Conservation (phyloP, 441 rosid species). For the Brassica balearica region DNA sequence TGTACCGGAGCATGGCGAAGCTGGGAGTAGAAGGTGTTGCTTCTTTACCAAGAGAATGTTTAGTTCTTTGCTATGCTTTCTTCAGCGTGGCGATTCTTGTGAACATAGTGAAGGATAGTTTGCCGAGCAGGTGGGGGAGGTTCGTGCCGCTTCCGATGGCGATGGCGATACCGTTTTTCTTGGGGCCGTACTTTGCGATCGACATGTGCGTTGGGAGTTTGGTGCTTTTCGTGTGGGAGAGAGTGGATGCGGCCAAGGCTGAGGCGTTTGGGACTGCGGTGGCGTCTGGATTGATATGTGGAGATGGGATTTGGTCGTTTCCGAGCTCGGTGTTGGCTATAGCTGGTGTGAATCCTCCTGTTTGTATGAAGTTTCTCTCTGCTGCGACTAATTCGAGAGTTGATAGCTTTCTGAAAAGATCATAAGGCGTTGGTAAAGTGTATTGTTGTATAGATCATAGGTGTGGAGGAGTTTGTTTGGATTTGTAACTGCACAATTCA, state of each 20-base stretch:
- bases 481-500: constrained; percentile 7
- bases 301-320: constrained; percentile 90
- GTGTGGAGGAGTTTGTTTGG: constrained; percentile 4
- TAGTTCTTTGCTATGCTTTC: constrained; percentile 69
- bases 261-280: constrained; percentile 84
- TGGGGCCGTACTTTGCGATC: constrained; percentile 83
- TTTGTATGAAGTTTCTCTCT: constrained; percentile 92
- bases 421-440: not conserved
- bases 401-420: constrained; percentile 50
- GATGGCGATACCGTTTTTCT: constrained; percentile 92
- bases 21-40: constrained; percentile 81
- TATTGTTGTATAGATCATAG: constrained; percentile 28
- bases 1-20: constrained; percentile 69
- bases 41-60: constrained; percentile 78
- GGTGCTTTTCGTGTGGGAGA: constrained; percentile 80
- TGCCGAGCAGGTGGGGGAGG: constrained; percentile 51
- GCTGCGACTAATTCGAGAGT: constrained; percentile 54
- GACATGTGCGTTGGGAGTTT: constrained; percentile 92
- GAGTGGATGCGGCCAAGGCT: constrained; percentile 67
- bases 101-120: constrained; percentile 60
- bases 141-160: constrained; percentile 80
- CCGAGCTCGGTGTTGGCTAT: constrained; percentile 81
- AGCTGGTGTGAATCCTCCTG: constrained; percentile 72
- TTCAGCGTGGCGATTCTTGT: constrained; percentile 70
- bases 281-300: constrained; percentile 92